These are phyloP conservation scores for Inga laurina DNA, from an alignment of 306 rosid species.

Conservation along the genomic window DNA sequence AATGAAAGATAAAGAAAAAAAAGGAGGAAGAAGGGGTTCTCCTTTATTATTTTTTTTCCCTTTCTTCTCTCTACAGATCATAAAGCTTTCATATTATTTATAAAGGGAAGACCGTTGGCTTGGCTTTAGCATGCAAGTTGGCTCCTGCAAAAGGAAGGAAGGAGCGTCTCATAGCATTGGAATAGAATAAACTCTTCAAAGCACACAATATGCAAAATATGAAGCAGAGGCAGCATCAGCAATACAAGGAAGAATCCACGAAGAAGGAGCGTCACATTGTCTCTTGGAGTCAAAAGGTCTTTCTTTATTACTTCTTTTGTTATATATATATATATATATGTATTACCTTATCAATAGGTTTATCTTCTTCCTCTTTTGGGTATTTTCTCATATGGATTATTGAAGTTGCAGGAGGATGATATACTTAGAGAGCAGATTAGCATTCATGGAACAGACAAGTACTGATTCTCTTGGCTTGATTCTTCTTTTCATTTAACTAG, in stretches of 20 bases:
- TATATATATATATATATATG: slow-evolving; percentile 1
- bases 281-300: slow-evolving; percentile 94
- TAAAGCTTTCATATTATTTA: slow-evolving; percentile 36
- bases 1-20: slow-evolving; percentile 43
- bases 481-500: slow-evolving; percentile 25
- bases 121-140: slow-evolving; percentile 77
- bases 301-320: neutral
- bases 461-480: slow-evolving; percentile 30
- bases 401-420: slow-evolving; percentile 92
- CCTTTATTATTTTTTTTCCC: slow-evolving; percentile 6
- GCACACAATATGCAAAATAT: slow-evolving; percentile 58
- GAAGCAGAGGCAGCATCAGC: slow-evolving; percentile 46
- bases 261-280: slow-evolving; percentile 99
- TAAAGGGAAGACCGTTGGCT: slow-evolving; percentile 57
- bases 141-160: slow-evolving; percentile 60
- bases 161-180: slow-evolving; percentile 66
- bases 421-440: slow-evolving; percentile 81
- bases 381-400: slow-evolving; percentile 40
- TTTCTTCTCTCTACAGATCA: neutral
- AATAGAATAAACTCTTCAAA: slow-evolving; percentile 38
- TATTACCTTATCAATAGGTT: neutral
- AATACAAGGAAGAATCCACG: slow-evolving; percentile 69
- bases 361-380: neutral
- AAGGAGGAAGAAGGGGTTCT: slow-evolving; percentile 36
- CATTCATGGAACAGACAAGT: slow-evolving; percentile 94